Percentiles rank a stretch among this genome's conserved stretches.
phyloP scores from a whole-genome alignment of 768 basidiomycete species.

The Pulveroboletus sp. region DNA sequence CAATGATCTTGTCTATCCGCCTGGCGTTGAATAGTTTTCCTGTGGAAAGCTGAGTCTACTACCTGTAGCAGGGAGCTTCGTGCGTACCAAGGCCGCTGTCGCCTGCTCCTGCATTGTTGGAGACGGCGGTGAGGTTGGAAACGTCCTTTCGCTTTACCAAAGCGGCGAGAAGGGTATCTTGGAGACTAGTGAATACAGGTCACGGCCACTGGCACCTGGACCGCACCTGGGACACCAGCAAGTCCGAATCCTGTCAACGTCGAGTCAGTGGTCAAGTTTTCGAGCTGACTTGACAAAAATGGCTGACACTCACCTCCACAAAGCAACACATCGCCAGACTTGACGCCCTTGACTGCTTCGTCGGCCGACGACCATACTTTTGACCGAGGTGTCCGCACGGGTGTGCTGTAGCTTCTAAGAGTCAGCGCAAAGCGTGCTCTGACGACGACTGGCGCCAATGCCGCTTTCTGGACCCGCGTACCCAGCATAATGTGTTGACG shows the following conservation, averaged over 20 bases:
- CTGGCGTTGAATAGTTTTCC: constrained; percentile 72
- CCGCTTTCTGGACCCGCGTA: constrained; percentile 11
- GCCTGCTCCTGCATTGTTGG: constrained; percentile 81
- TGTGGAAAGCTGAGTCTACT: constrained; percentile 26
- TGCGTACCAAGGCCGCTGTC: constrained; percentile 65
- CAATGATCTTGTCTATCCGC: constrained; percentile 80
- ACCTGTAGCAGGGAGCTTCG: neutral
- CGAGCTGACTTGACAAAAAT: neutral
- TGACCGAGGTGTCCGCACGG: constrained; percentile 30
- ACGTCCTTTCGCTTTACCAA: constrained; percentile 73
- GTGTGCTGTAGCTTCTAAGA: constrained; percentile 27
- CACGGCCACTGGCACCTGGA: neutral
- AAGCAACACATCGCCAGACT: constrained; percentile 74
- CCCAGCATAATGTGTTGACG: constrained; percentile 20
- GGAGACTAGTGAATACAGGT: neutral
- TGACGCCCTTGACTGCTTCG: constrained; percentile 79
- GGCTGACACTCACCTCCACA: constrained; percentile 64
- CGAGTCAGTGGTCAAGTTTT: neutral
- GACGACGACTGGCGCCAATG: constrained; percentile 15
- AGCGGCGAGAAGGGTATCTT: constrained; percentile 82
- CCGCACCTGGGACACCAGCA: constrained; percentile 80
- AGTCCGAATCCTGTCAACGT: constrained; percentile 72
- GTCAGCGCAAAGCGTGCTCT: constrained; percentile 13
- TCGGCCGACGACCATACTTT: constrained; percentile 85
- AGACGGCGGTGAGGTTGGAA: constrained; percentile 74